Conservation (phyloP, 306 rosid species). For the Benincasa hispida region DNA sequence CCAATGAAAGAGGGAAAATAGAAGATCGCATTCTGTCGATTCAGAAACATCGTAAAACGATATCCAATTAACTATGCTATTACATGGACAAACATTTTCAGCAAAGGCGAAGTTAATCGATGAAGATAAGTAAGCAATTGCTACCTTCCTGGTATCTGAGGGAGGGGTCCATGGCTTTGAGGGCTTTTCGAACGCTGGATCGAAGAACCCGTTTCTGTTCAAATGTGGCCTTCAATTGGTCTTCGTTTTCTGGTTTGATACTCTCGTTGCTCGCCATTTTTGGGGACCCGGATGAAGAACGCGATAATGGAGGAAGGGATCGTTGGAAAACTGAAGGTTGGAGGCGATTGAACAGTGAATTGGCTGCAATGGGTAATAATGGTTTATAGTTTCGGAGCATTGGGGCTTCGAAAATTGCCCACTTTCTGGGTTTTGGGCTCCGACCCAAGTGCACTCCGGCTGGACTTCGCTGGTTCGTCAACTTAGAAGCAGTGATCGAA, state of each 20-base stretch:
- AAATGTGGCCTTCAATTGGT: constrained; percentile 37
- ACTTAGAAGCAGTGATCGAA: background rate
- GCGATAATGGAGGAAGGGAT: background rate
- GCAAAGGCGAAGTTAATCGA: background rate
- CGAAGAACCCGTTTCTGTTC: constrained; percentile 53
- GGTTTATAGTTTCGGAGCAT: constrained; percentile 1
- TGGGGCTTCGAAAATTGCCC: background rate
- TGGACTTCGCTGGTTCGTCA: background rate
- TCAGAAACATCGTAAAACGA: background rate
- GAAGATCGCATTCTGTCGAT: background rate
- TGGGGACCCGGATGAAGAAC: background rate
- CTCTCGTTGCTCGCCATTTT: constrained; percentile 11
- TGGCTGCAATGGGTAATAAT: background rate
- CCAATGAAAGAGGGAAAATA: background rate
- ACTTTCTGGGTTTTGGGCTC: background rate
- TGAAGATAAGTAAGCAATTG: background rate
- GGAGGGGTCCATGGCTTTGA: constrained; percentile 54
- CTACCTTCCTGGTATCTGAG: constrained; percentile 72
- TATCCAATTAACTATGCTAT: background rate
- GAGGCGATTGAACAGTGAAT: background rate
- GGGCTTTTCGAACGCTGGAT: constrained; percentile 56
- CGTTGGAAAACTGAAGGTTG: background rate
- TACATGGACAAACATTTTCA: background rate
- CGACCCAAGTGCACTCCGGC: constrained; percentile 7
- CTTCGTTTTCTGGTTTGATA: constrained; percentile 3